Evolutionary conservation across 177 flowering plant species (phyloP).

Genomic region (Vitis hybrid): DNA sequence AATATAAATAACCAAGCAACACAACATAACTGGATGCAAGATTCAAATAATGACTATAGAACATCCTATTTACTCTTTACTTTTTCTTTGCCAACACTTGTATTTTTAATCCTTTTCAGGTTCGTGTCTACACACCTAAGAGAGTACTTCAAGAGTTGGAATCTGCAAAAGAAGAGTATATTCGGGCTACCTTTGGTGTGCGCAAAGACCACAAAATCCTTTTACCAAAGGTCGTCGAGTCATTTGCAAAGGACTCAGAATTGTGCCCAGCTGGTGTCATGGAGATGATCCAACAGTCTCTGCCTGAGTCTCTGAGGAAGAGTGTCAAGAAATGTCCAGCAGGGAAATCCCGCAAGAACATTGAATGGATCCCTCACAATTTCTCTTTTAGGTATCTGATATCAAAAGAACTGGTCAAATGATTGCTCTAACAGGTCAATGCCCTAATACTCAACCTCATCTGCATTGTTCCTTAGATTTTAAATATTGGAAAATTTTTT

Average conservation of each 20-base stretch:
- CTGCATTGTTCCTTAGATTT: conserved; percentile 16
- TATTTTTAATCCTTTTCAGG: conserved; percentile 36
- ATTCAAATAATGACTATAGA: neutral
- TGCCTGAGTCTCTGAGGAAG: conserved; percentile 65
- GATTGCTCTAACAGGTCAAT: conserved; percentile 14
- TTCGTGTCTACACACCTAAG: conserved; percentile 84
- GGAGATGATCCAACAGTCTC: conserved; percentile 60
- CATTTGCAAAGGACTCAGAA: conserved; percentile 70
- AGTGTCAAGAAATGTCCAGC: conserved; percentile 47
- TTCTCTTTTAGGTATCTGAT: conserved; percentile 80
- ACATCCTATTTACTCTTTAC: neutral
- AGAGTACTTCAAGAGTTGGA: conserved; percentile 79
- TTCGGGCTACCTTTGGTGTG: conserved; percentile 73
- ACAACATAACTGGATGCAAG: neutral
- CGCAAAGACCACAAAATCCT: conserved; percentile 65
- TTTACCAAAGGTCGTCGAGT: conserved; percentile 78
- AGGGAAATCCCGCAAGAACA: conserved; percentile 57
- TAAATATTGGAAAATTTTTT: neutral
- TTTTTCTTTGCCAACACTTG: neutral
- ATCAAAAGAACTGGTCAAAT: conserved; percentile 71
- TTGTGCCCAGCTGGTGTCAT: conserved; percentile 52
- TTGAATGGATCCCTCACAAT: conserved; percentile 86
- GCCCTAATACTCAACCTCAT: neutral
- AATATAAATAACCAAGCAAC: too few species aligned
- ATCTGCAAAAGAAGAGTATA: conserved; percentile 84